Conservation (phyloP, 768 basidiomycete species). For the Hortiboletus flavorubellus region DNA sequence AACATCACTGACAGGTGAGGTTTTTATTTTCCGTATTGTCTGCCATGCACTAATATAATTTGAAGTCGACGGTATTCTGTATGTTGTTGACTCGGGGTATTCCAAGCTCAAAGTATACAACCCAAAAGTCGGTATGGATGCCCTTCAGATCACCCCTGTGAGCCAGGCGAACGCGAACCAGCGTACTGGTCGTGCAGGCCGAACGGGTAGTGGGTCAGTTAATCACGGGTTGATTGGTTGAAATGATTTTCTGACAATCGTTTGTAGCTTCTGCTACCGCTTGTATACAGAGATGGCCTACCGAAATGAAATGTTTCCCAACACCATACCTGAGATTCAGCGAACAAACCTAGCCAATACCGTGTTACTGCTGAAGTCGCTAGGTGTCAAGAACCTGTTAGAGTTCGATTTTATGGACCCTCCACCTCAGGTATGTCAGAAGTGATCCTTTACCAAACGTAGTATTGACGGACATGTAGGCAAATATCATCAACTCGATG, state of each 20-base stretch:
- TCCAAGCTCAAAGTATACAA: conserved; percentile 99
- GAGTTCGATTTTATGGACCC: conserved; percentile 99
- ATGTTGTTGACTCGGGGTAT: conserved; percentile 94
- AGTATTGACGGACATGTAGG: conserved; percentile 40
- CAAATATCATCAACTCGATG: conserved; percentile 98
- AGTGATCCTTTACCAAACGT: neutral
- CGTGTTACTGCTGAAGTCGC: conserved; percentile 87
- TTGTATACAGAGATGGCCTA: conserved; percentile 96
- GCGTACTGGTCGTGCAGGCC: conserved; percentile 91
- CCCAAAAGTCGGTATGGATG: conserved; percentile 99
- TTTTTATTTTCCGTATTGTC: neutral
- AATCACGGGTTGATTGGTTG: neutral
- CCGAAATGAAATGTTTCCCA: conserved; percentile 92
- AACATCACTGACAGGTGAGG: conserved; percentile 86
- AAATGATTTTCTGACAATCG: conserved; percentile 1
- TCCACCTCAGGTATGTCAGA: conserved; percentile 79
- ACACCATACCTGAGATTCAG: conserved; percentile 98
- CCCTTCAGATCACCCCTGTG: conserved; percentile 97
- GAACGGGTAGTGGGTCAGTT: conserved; percentile 90
- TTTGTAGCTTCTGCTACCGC: conserved; percentile 84
- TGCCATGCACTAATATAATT: conserved; percentile 4
- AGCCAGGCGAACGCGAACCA: conserved; percentile 98
- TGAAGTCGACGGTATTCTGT: conserved; percentile 93
- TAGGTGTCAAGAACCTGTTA: conserved; percentile 94
- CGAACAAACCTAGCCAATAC: conserved; percentile 97